Base-by-base conservation (phyloP, 805 yeast genomes). In the Suhomyces tanzawaensis region DNA sequence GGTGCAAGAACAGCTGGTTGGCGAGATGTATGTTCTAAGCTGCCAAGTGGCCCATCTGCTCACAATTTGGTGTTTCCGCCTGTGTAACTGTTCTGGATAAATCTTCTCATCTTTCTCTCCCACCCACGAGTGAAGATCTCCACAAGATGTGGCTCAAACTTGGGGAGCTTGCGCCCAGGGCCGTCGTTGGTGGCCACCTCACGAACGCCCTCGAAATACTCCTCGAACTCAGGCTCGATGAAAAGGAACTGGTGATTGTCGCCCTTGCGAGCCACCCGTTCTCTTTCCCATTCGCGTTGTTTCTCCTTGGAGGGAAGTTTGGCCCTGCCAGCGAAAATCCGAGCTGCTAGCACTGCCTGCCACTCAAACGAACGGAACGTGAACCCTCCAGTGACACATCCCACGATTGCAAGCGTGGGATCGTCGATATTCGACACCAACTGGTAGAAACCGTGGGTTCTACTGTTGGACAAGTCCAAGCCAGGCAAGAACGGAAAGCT, bases 361-460 rank as follows among this genome's bases (percentile, higher is more conserved):
- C 57, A 67, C 43, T 69, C 73, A 47, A 62, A 69, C 1, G 59
- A 65, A 32, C 68, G 52, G 45, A 68, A 66, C 0, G 69, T 58
- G 18, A 69, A 51, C 2, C 67, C 71, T 24, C 65, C 69, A 1
- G 58, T 53, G 33, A 67, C 63, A 4, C 59, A 55, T 7, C 73
- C 72, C 7, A 66, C 58, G 37, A 60, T 49, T 1, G 66, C 46
- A n/a, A 66, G 37, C 9, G 51, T 37, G 1, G 67, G 69, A 35
- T 66, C 67, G 9, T 54, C 53, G 4, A 51, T 46, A 31, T 48
- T 50, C 40, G 65, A 60, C 1, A 67, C 62, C 41, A 63, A 67
- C 24, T 55, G 62, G 32, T 55, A 67, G 8, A 61, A 40, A 12
- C 55, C 53, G 19, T 58, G 61, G 15, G 61, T 46, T 32, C 55